Conservation (phyloP, 257 asterid species). For the Coffea canephora region DNA sequence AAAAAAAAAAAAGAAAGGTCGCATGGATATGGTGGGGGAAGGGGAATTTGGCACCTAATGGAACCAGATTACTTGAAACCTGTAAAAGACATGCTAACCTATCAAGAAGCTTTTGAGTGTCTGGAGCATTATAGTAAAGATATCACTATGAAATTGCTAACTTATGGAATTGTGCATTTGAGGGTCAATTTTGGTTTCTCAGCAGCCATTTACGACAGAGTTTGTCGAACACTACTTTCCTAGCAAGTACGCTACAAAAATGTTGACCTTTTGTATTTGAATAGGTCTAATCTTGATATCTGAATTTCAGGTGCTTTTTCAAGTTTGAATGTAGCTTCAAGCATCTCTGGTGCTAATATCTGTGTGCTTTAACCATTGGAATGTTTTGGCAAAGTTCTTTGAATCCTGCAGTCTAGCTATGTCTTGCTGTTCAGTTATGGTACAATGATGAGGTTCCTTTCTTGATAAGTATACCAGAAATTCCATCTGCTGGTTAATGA, state of each 20-base stretch:
- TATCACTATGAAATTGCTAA: background rate
- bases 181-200: background rate
- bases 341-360: background rate
- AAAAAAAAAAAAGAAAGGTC: too few relatives aligned
- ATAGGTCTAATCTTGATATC: background rate
- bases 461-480: background rate
- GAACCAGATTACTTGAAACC: too few relatives aligned
- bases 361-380: background rate
- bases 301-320: background rate
- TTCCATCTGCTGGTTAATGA: background rate
- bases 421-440: background rate
- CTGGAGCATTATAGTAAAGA: too few relatives aligned
- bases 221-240: background rate
- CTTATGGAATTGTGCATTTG: background rate
- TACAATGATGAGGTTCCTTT: background rate
- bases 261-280: background rate
- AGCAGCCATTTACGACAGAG: background rate
- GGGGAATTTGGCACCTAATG: too few relatives aligned
- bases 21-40: too few relatives aligned
- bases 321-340: background rate
- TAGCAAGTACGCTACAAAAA: background rate
- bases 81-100: too few relatives aligned
- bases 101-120: too few relatives aligned
- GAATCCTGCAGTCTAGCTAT: background rate
- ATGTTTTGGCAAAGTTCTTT: background rate